These are phyloP conservation scores for Emergomyces pasteurianus DNA, from an alignment of 2,329 filamentous ascomycete genomes.

Conservation along the genomic window DNA sequence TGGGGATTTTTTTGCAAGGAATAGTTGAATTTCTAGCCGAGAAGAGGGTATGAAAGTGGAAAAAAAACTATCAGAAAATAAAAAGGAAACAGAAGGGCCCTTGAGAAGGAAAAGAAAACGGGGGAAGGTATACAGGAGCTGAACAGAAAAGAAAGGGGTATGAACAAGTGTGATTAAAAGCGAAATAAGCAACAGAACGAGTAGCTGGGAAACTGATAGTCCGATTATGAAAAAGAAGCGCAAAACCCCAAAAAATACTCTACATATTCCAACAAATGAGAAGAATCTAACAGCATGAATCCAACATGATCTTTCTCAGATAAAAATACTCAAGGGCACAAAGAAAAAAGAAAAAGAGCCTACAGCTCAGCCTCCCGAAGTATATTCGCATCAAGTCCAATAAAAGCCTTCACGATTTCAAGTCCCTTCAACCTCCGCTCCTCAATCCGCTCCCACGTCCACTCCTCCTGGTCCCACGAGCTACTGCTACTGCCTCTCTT, in stretches of 20 bases:
- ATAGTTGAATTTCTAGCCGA: too few species aligned
- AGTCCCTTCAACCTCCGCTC: constrained; percentile 44
- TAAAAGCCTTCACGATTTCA: constrained; percentile 43
- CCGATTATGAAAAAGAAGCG: constrained; percentile 4
- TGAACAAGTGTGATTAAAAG: neutral
- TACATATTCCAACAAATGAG: neutral
- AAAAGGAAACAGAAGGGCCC: neutral
- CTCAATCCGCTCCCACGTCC: constrained; percentile 52
- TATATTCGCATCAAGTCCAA: constrained; percentile 39
- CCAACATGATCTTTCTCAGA: neutral
- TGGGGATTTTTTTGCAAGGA: too few species aligned
- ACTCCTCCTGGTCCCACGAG: constrained; percentile 31
- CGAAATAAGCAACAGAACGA: too few species aligned
- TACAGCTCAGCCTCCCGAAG: constrained; percentile 29
- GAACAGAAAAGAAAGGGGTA: neutral
- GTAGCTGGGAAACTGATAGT: constrained; percentile 3
- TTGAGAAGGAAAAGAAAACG: neutral
- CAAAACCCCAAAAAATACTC: neutral
- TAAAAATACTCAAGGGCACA: neutral
- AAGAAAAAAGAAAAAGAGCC: constrained; percentile 9
- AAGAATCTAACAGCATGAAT: neutral
- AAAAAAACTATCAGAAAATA: too few species aligned
- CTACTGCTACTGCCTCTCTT: constrained; percentile 15
- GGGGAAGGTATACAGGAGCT: too few species aligned
- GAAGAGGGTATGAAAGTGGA: too few species aligned